Evolutionary conservation across 192 early-diverging fungal species (phyloP).

Genomic region (Spinellus fusiger): DNA sequence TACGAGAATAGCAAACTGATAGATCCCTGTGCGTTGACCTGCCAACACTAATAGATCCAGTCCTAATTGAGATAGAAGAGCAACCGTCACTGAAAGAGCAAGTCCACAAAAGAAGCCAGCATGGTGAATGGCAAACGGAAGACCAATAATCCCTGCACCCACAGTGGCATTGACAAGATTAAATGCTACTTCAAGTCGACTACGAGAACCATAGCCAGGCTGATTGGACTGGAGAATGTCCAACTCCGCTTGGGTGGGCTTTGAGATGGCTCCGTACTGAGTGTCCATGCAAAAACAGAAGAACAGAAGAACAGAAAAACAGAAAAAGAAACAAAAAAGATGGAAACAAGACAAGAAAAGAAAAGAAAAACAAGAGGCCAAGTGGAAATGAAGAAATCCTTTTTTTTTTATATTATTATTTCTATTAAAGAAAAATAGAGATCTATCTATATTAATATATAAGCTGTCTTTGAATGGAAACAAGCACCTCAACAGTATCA

Average conservation of each 20-base stretch:
- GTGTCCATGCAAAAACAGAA: too few relatives aligned
- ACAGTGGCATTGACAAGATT: constrained; percentile 67
- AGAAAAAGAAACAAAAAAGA: too few relatives aligned
- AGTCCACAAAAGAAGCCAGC: constrained; percentile 56
- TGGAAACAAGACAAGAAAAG: too few relatives aligned
- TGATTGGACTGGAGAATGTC: constrained; percentile 30
- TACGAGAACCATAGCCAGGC: constrained; percentile 36
- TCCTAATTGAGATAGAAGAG: constrained; percentile 45
- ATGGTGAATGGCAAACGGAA: constrained; percentile 59
- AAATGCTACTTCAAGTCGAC: constrained; percentile 42
- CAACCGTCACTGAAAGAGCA: constrained; percentile 38
- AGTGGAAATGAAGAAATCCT: too few relatives aligned
- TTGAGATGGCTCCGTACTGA: constrained; percentile 16
- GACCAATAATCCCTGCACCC: constrained; percentile 63
- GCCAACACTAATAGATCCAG: constrained; percentile 50
- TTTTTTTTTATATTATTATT: too few relatives aligned
- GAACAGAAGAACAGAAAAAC: too few relatives aligned
- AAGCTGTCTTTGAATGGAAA: too few relatives aligned
- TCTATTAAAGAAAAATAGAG: too few relatives aligned
- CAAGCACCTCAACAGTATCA: too few relatives aligned
- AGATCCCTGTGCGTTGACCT: constrained; percentile 45
- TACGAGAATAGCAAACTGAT: constrained; percentile 49
- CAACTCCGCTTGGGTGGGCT: constrained; percentile 15
- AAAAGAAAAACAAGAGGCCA: too few relatives aligned
- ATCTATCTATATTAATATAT: too few relatives aligned